A percentile compares a stretch with the other conserved stretches of the same genome.
Evolutionary conservation across 2,329 filamentous ascomycete species (phyloP).

Genomic region (Curvularia sp.): DNA sequence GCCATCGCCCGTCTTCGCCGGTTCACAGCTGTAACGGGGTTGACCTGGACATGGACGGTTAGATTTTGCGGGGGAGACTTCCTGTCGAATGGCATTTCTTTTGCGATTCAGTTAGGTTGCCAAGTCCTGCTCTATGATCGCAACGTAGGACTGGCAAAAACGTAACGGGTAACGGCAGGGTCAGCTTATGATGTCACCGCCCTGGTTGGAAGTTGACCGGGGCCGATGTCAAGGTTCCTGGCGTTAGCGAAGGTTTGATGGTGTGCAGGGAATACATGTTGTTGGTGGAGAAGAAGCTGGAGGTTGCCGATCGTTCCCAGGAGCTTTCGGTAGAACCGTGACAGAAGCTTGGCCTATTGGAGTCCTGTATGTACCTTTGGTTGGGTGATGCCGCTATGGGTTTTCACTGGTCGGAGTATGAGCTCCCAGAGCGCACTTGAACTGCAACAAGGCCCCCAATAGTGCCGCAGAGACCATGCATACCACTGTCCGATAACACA

Average conservation of each 20-base stretch:
- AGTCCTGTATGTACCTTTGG: neutral
- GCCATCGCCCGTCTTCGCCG: conserved; percentile 11
- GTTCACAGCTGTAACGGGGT: conserved; percentile 12
- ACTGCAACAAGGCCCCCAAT: neutral
- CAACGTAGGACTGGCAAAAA: conserved; percentile 14
- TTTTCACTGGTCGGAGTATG: neutral
- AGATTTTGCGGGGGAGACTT: conserved; percentile 3
- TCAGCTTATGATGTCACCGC: conserved; percentile 24
- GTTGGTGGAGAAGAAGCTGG: conserved; percentile 22
- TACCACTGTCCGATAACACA: neutral
- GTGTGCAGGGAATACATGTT: conserved; percentile 19
- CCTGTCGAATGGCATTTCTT: conserved; percentile 20
- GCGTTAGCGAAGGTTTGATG: conserved; percentile 15
- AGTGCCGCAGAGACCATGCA: neutral
- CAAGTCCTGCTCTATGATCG: conserved; percentile 16
- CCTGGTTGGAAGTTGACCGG: conserved; percentile 17
- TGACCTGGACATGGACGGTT: conserved; percentile 14
- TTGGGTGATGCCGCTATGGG: neutral
- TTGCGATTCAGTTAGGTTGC: conserved; percentile 1
- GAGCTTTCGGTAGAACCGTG: conserved; percentile 3
- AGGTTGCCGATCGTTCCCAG: conserved; percentile 19
- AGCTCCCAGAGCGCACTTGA: too few relatives aligned
- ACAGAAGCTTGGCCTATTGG: conserved; percentile 16
- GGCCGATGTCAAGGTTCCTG: conserved; percentile 21
- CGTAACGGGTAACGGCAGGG: conserved; percentile 14